A percentile compares a stretch with the other conserved stretches of the same genome.
These are phyloP conservation scores for Fonsecaea nubica DNA, from an alignment of 2,329 filamentous ascomycete species.

Conservation along the genomic window DNA sequence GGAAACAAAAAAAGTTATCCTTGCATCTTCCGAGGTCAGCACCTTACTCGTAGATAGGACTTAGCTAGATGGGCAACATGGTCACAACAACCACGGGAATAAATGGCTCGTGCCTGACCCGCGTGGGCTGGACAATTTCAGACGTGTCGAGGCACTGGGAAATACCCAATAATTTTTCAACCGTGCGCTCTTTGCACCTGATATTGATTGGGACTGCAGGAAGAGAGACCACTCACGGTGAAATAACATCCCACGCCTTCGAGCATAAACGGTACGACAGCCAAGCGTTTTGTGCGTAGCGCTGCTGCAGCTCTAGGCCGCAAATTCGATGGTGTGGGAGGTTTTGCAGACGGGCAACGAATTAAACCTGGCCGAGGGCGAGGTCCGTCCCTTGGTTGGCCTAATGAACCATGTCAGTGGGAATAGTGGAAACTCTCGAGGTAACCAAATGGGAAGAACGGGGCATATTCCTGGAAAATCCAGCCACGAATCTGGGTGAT, in stretches of 20 bases:
- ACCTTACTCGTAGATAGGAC: constrained; percentile 15
- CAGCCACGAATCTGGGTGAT: constrained; percentile 13
- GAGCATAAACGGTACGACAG: constrained; percentile 14
- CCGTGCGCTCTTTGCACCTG: not conserved
- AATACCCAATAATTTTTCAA: not conserved
- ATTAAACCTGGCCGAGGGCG: constrained; percentile 10
- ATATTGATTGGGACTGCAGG: not conserved
- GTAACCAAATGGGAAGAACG: constrained; percentile 13
- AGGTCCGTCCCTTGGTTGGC: constrained; percentile 19
- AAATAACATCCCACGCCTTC: constrained; percentile 31
- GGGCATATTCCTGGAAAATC: constrained; percentile 13
- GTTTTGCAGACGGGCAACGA: constrained; percentile 10
- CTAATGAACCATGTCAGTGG: constrained; percentile 17
- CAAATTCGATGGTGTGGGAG: constrained; percentile 33
- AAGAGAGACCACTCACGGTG: constrained; percentile 23
- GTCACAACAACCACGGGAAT: not conserved
- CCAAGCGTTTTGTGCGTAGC: constrained; percentile 18
- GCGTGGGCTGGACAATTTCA: not conserved
- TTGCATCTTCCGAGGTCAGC: constrained; percentile 10
- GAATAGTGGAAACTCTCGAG: constrained; percentile 16
- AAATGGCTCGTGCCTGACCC: not conserved
- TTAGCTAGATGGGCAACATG: not conserved
- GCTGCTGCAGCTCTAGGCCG: constrained; percentile 20
- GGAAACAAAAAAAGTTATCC: not conserved
- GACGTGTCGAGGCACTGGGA: constrained; percentile 1